Evolutionary conservation across 176 grass and related monocot species (phyloP).

Genomic region (Pontederia crassipes): DNA sequence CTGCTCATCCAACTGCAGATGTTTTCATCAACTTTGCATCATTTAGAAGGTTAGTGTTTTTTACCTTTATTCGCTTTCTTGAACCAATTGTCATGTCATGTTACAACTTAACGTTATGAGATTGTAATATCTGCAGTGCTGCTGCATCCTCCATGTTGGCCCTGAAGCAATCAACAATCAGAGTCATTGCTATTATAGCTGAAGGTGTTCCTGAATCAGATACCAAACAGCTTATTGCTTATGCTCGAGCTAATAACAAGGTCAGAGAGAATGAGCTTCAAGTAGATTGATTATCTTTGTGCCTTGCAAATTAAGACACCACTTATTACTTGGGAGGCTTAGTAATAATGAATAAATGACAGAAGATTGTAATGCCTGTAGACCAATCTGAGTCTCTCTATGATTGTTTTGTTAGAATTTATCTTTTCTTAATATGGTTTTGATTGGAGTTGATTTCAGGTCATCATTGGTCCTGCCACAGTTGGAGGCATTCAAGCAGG

Average conservation of each 20-base stretch:
- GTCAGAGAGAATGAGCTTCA: constrained; percentile 22
- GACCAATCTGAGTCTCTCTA: too few relatives aligned
- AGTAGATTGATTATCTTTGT: neutral
- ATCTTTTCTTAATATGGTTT: neutral
- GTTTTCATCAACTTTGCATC: constrained; percentile 99
- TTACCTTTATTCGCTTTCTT: constrained; percentile 5
- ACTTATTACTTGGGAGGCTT: too few relatives aligned
- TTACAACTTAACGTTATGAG: constrained; percentile 3
- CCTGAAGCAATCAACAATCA: constrained; percentile 85
- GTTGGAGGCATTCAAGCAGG: constrained; percentile 98
- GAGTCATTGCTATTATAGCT: constrained; percentile 93
- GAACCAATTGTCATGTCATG: constrained; percentile 4
- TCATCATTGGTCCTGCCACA: constrained; percentile 93
- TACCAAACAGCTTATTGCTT: constrained; percentile 84
- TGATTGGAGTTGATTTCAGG: constrained; percentile 25
- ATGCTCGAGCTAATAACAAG: constrained; percentile 89
- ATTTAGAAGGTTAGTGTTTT: constrained; percentile 66
- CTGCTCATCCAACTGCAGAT: constrained; percentile 85
- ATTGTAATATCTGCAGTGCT: constrained; percentile 52
- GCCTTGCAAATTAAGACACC: neutral
- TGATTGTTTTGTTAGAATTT: neutral
- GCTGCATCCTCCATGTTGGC: constrained; percentile 92
- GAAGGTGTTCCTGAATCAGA: constrained; percentile 98
- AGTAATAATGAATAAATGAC: too few relatives aligned
- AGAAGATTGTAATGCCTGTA: too few relatives aligned